Evolutionary conservation across 176 grass and related monocot genomes (phyloP).

Genomic region (Pontederia crassipes): DNA sequence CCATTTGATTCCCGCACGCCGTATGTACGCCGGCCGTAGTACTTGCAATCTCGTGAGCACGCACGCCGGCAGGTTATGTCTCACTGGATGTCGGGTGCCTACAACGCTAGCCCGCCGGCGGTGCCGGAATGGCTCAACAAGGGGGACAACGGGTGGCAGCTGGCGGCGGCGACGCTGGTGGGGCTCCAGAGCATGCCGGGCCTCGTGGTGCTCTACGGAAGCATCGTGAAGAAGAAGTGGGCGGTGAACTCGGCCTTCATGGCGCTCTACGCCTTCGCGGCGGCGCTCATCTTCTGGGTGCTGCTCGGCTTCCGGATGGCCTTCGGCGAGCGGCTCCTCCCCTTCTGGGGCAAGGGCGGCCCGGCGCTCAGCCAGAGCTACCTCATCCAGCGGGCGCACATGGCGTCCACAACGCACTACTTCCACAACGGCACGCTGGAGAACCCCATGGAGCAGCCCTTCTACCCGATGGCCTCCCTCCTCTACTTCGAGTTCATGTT

Average conservation of each 20-base stretch:
- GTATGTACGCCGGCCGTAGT: too few species aligned
- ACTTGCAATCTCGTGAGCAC: too few species aligned
- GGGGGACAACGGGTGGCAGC: conserved; percentile 78
- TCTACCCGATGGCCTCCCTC: conserved; percentile 63
- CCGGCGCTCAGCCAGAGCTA: conserved; percentile 30
- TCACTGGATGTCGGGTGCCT: too few species aligned
- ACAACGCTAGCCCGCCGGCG: conserved; percentile 13
- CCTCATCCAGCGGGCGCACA: conserved; percentile 21
- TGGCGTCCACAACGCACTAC: conserved; percentile 39
- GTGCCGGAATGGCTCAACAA: conserved; percentile 58
- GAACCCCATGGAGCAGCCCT: background rate
- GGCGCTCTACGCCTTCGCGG: conserved; percentile 83
- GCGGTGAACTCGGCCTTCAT: conserved; percentile 81
- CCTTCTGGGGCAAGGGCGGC: conserved; percentile 43
- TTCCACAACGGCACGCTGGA: too few species aligned
- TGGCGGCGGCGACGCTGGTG: conserved; percentile 62
- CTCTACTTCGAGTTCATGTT: conserved; percentile 80
- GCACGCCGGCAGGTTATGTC: too few species aligned
- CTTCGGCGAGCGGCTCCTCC: conserved; percentile 51
- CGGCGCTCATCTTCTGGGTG: conserved; percentile 50
- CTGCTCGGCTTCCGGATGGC: conserved; percentile 71
- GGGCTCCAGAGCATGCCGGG: conserved; percentile 59
- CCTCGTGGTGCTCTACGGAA: conserved; percentile 58
- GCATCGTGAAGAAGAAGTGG: conserved; percentile 87
- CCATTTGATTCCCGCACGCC: too few species aligned